Conservation (phyloP, 495 filamentous ascomycete species). For the Cudoniella acicularis region DNA sequence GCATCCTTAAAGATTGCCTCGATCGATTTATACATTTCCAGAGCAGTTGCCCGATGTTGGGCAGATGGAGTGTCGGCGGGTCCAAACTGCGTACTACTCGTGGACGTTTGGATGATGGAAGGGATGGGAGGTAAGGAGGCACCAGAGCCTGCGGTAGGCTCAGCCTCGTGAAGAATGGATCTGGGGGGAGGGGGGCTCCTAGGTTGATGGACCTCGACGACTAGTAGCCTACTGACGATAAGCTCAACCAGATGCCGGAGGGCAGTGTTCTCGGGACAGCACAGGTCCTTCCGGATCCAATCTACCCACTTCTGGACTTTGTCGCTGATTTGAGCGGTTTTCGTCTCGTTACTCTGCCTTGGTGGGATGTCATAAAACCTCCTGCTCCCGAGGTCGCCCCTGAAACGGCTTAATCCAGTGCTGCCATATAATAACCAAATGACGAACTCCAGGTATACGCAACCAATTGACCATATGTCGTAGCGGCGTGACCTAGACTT, state of each 20-base stretch:
- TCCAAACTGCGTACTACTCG: neutral
- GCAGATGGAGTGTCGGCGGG: neutral
- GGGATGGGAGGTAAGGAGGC: neutral
- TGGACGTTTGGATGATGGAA: neutral
- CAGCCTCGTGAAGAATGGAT: too few relatives aligned
- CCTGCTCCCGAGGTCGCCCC: slow-evolving; percentile 6
- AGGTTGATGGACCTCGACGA: neutral
- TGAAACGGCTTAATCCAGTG: slow-evolving; percentile 20
- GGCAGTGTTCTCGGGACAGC: slow-evolving; percentile 1
- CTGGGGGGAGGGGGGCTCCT: too few relatives aligned
- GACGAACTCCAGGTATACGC: slow-evolving; percentile 31
- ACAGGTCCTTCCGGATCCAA: neutral
- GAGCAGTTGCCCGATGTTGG: neutral
- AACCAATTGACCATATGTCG: slow-evolving; percentile 39
- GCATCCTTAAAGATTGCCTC: neutral
- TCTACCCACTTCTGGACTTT: slow-evolving; percentile 1
- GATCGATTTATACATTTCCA: neutral
- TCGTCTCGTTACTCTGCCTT: too few relatives aligned
- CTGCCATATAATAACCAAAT: slow-evolving; percentile 34
- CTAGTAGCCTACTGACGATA: slow-evolving; percentile 1
- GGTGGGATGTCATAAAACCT: neutral
- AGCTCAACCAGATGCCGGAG: slow-evolving; percentile 1
- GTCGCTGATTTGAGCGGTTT: neutral
- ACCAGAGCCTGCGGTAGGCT: neutral
- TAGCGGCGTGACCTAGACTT: slow-evolving; percentile 24